Base-by-base conservation (phyloP, 2,329 filamentous ascomycete genomes). In the Aaosphaeria pasadenensis region DNA sequence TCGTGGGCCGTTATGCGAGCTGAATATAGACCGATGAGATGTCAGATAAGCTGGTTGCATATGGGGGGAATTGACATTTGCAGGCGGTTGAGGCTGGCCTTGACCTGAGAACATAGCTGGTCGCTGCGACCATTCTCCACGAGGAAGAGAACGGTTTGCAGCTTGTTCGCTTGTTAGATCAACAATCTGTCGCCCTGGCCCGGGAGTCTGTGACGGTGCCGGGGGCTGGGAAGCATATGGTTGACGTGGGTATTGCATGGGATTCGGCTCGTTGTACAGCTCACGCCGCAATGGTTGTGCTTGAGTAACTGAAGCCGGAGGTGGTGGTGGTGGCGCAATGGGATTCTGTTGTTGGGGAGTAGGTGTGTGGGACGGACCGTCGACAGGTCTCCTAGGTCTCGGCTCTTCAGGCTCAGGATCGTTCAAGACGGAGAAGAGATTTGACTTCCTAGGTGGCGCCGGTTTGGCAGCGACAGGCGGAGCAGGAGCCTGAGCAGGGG, bases 361-460 rank as follows among this genome's bases (percentile, higher is more conserved):
- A 31, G 63, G 58, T 36, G 56, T 66, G 36, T 70, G 67, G 5
- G 67, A 69, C 17, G 63, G 52, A 29, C 62, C 51, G n/a, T 70
- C 66, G 39, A 43, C 53, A n/a, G 59, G 56, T 42, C 66, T 69
- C 54, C 67, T 69, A 3, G 59, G 59, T 45, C 57, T 58, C 11
- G 66, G 63, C 50, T 69, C 66, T 40, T 69, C 66, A 5, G 66
- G 63, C 45, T 69, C 65, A n/a, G 64, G 51, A 30, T 67, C 66
- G 47, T 72, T 72, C 11, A 72, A 60, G 11, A 72, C 46, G 4
- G 66, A 70, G 46, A 70, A 56, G 11, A 72, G 36, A 43, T 70
- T 71, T 5, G 68, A 70, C 46, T 66, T 70, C 46, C 66, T 70
- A 40, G 63, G 63, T 6, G 67, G 64, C 44, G 65, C 62, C 50